Evolutionary conservation across 139 green algal species (phyloP), one percentile per base, ranked within the genome.

Genomic region (Tetradesmus obliquus): DNA sequence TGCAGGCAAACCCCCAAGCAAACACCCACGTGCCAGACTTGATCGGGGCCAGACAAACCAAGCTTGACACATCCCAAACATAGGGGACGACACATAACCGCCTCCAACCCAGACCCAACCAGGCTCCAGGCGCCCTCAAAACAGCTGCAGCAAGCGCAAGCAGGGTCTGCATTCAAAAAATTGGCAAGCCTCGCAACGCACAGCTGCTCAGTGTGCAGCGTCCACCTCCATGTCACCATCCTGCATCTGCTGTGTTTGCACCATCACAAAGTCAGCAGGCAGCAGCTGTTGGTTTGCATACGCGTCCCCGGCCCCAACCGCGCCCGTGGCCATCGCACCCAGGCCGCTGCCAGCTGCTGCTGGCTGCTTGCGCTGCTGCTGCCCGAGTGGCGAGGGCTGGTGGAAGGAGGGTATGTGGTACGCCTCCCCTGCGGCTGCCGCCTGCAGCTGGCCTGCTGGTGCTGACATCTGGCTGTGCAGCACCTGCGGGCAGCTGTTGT

Each of bases 401-500:
- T 89, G 85, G 84, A 79, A 88, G 5, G 84, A 13, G 6, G 45
- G 57, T 13, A 88, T 12, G 22, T 88, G 55, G n/a, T 79, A 79
- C n/a, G 8, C 24, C 6, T 32, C 58, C 24, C 57, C 62, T 55
- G 85, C 62, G 54, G 62, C 85, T 69, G 85, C 85, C 54, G 85
- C 85, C 60, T 88, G 84, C 3, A 89, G 85, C 66, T 82, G 62
- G 2, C 85, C 85, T 66, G 66, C 85, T 66, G 85, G 85, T 55
- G 85, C 85, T 9, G 84, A 88, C 22, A 79, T 20, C 88, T 91
- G 88, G 76, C 79, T 86, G 51, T 91, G 88, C 79, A 91, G 55
- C 54, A 91, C 76, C 88, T 91, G 88, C 10, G 88, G 88, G 57
- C 88, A 91, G 57, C 88, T 91, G 79, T 91, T 91, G 88, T 91